A percentile compares a stretch with the other conserved stretches of the same genome.
These are phyloP conservation scores for Rubroboletus pulcherrimus DNA, from an alignment of 768 basidiomycete species.

Conservation along the genomic window DNA sequence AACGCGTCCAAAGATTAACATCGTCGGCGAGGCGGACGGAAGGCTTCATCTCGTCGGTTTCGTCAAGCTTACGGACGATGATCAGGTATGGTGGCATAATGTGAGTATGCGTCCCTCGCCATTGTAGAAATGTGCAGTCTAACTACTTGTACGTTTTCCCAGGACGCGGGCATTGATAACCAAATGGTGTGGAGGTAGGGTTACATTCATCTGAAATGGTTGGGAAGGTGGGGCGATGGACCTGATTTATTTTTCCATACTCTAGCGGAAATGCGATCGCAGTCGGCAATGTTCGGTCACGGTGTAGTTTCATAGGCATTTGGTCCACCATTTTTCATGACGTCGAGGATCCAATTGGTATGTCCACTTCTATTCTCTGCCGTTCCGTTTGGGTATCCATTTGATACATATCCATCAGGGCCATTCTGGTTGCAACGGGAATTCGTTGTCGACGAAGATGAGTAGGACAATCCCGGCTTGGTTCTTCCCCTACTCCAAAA, in stretches of 20 bases:
- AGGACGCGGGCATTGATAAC: conserved; percentile 51
- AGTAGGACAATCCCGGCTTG: background rate
- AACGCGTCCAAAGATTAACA: conserved; percentile 49
- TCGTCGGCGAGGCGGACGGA: conserved; percentile 49
- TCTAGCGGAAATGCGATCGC: conserved; percentile 59
- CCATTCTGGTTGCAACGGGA: conserved; percentile 30
- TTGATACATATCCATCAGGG: conserved; percentile 10
- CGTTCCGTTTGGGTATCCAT: background rate
- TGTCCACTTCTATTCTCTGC: background rate
- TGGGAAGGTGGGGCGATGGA: background rate
- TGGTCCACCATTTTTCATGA: conserved; percentile 52
- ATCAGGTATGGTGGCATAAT: conserved; percentile 60
- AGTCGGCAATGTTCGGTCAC: conserved; percentile 56
- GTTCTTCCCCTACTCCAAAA: background rate
- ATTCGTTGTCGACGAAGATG: conserved; percentile 24
- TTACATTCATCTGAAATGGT: background rate
- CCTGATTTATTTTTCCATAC: background rate
- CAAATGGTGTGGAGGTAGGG: conserved; percentile 55
- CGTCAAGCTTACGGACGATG: conserved; percentile 54
- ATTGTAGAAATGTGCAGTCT: background rate
- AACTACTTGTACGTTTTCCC: conserved; percentile 4
- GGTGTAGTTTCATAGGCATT: conserved; percentile 52
- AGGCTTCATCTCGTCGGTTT: conserved; percentile 49
- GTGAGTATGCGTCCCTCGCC: conserved; percentile 37
- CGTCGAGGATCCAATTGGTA: conserved; percentile 46